Base-by-base conservation (phyloP, 108 stramenopile genomes). In the Nitzschia palea region DNA sequence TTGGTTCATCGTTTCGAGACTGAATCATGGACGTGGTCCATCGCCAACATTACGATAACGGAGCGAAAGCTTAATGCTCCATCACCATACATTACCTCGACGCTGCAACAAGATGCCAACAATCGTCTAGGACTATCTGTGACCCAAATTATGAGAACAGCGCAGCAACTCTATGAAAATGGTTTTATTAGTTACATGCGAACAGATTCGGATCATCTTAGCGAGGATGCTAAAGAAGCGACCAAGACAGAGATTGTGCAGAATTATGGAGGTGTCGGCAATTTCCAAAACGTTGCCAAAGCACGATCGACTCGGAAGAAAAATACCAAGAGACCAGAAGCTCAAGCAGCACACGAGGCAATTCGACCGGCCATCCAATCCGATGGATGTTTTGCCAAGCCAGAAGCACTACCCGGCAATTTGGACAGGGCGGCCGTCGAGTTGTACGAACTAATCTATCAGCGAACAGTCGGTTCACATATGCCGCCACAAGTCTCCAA, bases 261-360 rank as follows among this genome's bases (percentile, higher is more conserved):
- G 15, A 43, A 56, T 65, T 71, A 36, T 83, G 84, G 62, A 55
- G 80, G 65, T 52, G 45, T 26, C 9, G 60, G 22, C 23, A 77
- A 79, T 15, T 76, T 65, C 28, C 35, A 62, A 14, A 15, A 23
- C 30, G 56, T 33, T 42, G 28, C 55, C 0, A 65, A 4, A 26
- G 44, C 68, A 34, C 31, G 32, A 23, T 32, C 57, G 29, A 65
- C 52, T 9, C 55, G 70, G 42, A 60, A 73, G 35, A 62, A 71
- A 59, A 31, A 25, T 17, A 63, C 55, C 17, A 48, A 33, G 43
- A 62, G 53, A 18, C 79, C 80, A 26, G 81, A 82, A 32, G 81
- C 81, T 18, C 92, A 93, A 57, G 92, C 89, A 64, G 92, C 92
- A 22, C 92, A 93, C 66, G 92, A 93, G 71, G 92, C 92, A 9